phyloP scores from a whole-genome alignment of 306 rosid species.

The Dryas alaskensis region DNA sequence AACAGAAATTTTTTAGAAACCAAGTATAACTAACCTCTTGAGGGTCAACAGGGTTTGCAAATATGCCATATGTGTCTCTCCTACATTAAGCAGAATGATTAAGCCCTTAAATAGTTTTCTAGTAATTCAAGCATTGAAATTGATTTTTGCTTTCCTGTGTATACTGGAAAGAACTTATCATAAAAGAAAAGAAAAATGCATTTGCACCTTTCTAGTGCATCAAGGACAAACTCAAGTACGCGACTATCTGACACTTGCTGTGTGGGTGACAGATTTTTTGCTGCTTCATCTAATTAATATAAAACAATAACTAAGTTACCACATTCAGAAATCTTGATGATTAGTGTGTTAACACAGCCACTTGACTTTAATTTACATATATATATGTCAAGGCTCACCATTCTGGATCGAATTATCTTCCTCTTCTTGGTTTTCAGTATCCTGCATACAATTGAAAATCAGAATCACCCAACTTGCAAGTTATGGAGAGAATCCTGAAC shows the following conservation, averaged over 20 bases:
- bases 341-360: background rate
- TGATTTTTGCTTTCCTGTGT: background rate
- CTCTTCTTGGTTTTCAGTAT: conserved; percentile 14
- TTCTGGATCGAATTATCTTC: conserved; percentile 5
- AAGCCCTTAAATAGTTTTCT: background rate
- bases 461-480: background rate
- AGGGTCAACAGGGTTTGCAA: conserved; percentile 35
- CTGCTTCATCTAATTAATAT: conserved; percentile 19
- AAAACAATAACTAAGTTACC: background rate
- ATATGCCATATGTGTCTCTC: conserved; percentile 26
- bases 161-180: no score
- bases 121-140: background rate
- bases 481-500: background rate
- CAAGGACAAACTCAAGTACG: conserved; percentile 32
- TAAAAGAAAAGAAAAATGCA: background rate
- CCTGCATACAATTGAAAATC: conserved; percentile 18
- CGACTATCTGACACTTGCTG: conserved; percentile 18
- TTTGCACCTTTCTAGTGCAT: conserved; percentile 34
- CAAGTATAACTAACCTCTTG: conserved; percentile 27
- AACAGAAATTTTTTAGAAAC: background rate
- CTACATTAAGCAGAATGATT: conserved; percentile 15
- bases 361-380: background rate
- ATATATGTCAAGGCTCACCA: conserved; percentile 22
- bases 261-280: conserved; percentile 1
- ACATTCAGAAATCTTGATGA: background rate